Base-by-base conservation (phyloP, 371 early-diverging fungal genomes). In the Gilbertella persicaria region DNA sequence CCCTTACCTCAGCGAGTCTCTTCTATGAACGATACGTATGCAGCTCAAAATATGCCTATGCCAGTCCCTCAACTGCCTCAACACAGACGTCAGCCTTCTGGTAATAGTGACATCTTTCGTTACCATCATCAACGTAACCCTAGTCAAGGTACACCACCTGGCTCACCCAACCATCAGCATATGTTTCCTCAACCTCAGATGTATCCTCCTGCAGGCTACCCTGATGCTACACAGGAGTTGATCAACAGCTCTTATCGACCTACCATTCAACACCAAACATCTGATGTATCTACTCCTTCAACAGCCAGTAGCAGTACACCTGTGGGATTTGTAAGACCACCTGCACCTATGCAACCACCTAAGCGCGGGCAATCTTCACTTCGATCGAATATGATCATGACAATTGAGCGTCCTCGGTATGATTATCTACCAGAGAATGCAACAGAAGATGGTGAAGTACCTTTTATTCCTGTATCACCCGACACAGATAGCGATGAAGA, bases 381-480 rank as follows among this genome's bases (percentile, higher is more conserved):
- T 21, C 54, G 60, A 19, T 38, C 36, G 16, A 61, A 55, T 14
- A 45, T 54, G 41, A 63, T 63, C 23, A 46, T 54, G 41, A 65
- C 66, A 0, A 65, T 65, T 37, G 66, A 65, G 26, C 53, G 66
- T 19, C 66, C 66, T 25, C 47, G 57, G 8, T 54, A 49, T 37
- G 50, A 30, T 8, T 47, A 40, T 45, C 17, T 53, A 7, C 30
- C 60, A 42, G 60, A 55, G 35, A 26, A 60, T 30, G 14, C 50
- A 43, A 13, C 33, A 45, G 41, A 42, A 35, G 51, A 59, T 28
- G 65, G 60, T 2, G 64, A 51, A 30, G 33, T 55, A 29, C 61
- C 61, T 16, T 65, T 65, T 57, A 50, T 65, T 41, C 66, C 66
- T 10, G 66, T 65, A 16, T 65, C 66, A 36, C 66, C 66, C 41